These are phyloP conservation scores for Phytophthora capsici DNA, from an alignment of 352 stramenopile species.

Conservation along the genomic window DNA sequence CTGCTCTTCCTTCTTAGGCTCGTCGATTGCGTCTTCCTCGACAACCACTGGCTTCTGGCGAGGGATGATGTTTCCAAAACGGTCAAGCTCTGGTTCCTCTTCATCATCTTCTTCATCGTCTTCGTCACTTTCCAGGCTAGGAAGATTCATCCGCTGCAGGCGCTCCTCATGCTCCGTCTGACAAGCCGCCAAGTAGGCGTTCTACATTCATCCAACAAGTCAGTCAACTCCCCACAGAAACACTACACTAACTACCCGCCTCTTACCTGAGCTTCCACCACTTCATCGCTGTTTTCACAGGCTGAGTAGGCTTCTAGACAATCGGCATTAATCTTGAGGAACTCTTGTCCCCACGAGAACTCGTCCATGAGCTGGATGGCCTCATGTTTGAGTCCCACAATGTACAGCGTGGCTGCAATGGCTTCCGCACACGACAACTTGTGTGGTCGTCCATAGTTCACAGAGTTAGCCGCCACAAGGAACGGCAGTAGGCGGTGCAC, in stretches of 20 bases:
- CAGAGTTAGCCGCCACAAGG: conserved; percentile 97
- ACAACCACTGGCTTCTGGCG: conserved; percentile 18
- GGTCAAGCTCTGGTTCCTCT: conserved; percentile 37
- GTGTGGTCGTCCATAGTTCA: conserved; percentile 98
- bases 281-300: conserved; percentile 72
- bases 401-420: conserved; percentile 97
- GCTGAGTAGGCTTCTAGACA: conserved; percentile 86
- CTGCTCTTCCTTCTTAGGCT: conserved; percentile 43
- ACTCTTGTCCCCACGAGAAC: conserved; percentile 95
- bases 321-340: conserved; percentile 95
- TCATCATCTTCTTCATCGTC: conserved; percentile 54
- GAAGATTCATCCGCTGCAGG: conserved; percentile 58
- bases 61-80: conserved; percentile 44
- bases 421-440: conserved; percentile 98
- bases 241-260: conserved; percentile 3
- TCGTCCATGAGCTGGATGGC: conserved; percentile 92
- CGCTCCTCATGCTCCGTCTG: conserved; percentile 67
- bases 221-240: conserved; percentile 10
- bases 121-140: conserved; percentile 67
- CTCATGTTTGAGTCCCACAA: conserved; percentile 93
- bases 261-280: conserved; percentile 75
- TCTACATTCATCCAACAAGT: conserved; percentile 35
- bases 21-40: conserved; percentile 24
- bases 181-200: conserved; percentile 71
- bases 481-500: conserved; percentile 97